Evolutionary conservation across 1,139 yeast species (phyloP), one percentile per base, ranked within the genome.

Genomic region (Hemisphaericaspora xylofermentans): DNA sequence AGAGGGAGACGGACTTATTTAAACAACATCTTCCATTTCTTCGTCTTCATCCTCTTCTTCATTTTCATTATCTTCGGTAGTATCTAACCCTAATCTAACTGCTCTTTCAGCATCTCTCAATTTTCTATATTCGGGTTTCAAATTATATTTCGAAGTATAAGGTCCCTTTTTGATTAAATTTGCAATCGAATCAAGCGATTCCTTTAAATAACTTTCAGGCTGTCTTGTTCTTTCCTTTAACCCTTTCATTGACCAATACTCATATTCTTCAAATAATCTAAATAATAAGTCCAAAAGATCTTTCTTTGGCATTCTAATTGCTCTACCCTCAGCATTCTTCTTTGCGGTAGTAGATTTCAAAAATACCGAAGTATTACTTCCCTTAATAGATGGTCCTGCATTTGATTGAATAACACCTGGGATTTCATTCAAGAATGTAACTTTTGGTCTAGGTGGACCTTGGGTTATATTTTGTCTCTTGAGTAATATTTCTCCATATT

Each of bases 241-340:
- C 29, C 97, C 97, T 64, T 89, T 89, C 74, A 93, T 75, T 9
- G 95, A 84, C 98, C 98, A 93, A 63, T 91, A 93, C 59, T 93
- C 98, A 61, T 87, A 89, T 62, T 91, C 95, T 60, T 89, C 97
- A 63, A 93, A 93, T 52, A 93, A 73, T 52, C 87, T 76, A 76
- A 94, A 93, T 49, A 93, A 70, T 52, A 88, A 68, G 63, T 91
- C 97, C 74, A 93, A 77, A 43, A 93, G 78, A 51, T 89, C 97
- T 63, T 88, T 88, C 68, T 88, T 84, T 31, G 96, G 96, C 84
- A 93, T 86, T 61, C 99, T 80, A 49, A 88, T 88, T 29, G 97
- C 95, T 58, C 95, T 84, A 40, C 94, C 94, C 51, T 87, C 95
- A n/a, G 59, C 54, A 52, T 72, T 75, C 38, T 54, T 56, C 45